These are phyloP conservation scores for Porphyrellus cyaneotinctus DNA, from an alignment of 768 basidiomycete species.

Conservation along the genomic window DNA sequence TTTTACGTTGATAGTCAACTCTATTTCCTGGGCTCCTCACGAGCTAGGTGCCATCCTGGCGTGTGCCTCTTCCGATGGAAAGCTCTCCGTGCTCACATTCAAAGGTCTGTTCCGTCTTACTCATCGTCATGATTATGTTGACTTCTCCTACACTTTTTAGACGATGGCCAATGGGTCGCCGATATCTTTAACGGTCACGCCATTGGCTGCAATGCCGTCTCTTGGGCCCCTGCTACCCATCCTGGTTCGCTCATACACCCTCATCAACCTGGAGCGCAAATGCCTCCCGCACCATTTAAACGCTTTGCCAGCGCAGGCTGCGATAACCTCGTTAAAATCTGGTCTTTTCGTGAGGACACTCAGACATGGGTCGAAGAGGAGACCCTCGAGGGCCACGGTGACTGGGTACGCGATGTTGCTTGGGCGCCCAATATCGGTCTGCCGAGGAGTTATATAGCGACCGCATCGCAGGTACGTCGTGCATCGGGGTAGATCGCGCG, in stretches of 20 bases:
- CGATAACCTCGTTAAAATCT: constrained; percentile 92
- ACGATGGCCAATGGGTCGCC: constrained; percentile 58
- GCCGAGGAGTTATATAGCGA: constrained; percentile 92
- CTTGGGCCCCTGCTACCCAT: constrained; percentile 91
- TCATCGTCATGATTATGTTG: not conserved
- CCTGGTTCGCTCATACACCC: constrained; percentile 82
- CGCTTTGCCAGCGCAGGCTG: constrained; percentile 95
- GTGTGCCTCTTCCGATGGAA: constrained; percentile 96
- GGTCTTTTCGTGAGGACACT: constrained; percentile 83
- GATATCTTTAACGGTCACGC: constrained; percentile 95
- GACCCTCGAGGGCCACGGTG: constrained; percentile 84
- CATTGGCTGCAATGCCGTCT: constrained; percentile 94
- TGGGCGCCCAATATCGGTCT: constrained; percentile 98
- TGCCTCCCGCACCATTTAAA: constrained; percentile 60
- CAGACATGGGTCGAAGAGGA: constrained; percentile 93
- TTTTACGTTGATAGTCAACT: constrained; percentile 71
- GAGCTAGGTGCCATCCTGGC: constrained; percentile 95
- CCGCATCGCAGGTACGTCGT: constrained; percentile 73
- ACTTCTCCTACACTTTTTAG: not conserved
- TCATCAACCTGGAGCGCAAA: constrained; percentile 41
- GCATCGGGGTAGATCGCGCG: not conserved
- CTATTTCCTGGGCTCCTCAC: constrained; percentile 98
- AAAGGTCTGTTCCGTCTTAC: constrained; percentile 62
- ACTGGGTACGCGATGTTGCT: constrained; percentile 99
- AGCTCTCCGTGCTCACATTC: constrained; percentile 93